Evolutionary conservation across 257 asterid genomes (phyloP).

Genomic region (Solanum arcanum): DNA sequence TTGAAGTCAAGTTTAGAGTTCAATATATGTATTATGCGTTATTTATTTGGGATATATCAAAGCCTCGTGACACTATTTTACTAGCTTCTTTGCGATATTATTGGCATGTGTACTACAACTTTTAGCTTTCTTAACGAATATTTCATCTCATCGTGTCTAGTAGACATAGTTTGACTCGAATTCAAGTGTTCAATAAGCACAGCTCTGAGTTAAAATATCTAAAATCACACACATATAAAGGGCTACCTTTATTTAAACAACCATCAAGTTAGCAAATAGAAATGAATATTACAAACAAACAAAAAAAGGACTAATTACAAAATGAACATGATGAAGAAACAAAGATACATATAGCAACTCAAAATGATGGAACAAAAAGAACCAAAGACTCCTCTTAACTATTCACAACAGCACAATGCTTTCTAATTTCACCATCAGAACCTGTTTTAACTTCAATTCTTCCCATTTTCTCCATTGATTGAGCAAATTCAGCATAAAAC

Average conservation of each 20-base stretch:
- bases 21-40: too few relatives aligned
- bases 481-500: conserved; percentile 40
- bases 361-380: neutral
- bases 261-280: neutral
- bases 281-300: neutral
- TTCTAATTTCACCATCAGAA: conserved; percentile 46
- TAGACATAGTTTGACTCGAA: neutral
- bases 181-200: neutral
- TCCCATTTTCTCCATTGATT: conserved; percentile 71
- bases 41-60: neutral
- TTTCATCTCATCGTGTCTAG: neutral
- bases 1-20: too few relatives aligned
- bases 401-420: conserved; percentile 51
- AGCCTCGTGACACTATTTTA: neutral
- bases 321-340: neutral
- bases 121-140: neutral
- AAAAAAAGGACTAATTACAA: neutral
- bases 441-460: conserved; percentile 42
- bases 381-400: neutral
- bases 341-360: neutral
- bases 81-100: neutral
- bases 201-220: neutral
- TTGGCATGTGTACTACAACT: neutral
- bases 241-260: neutral
- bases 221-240: neutral